Evolutionary conservation across 1,284 basidiomycete species (phyloP), one percentile per base, ranked within the genome.

Genomic region (Hemileccinum hortonii): DNA sequence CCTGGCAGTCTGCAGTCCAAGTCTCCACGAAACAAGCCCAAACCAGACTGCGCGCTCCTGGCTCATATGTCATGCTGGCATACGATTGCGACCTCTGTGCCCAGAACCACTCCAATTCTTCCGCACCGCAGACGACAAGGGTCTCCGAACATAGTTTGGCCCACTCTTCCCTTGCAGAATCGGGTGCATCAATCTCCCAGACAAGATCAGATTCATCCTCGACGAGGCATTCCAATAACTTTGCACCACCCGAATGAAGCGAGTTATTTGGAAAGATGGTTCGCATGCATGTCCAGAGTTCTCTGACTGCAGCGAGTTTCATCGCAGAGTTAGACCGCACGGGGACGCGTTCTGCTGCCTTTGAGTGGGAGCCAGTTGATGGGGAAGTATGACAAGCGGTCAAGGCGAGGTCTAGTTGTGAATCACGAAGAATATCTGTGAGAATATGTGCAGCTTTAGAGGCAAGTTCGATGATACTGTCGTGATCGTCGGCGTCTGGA

Each of bases 41-140:
- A 14, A 84, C 76, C 2, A 72, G 52, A 29, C 72, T 67, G n/a
- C 75, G 75, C 40, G 53, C 55, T 40, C 60, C 56, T 33, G 58
- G 55, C 44, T 63, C 65, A 26, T 56, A 67, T 22, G 58, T 24
- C 69, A 58, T 56, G 19, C 44, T 38, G 8, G 53, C 33, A 44
- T 57, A 45, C 18, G 63, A 59, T 22, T 48, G 50, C 18, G 57
- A 52, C 39, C 62, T 54, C 46, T 49, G 57, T 32, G 46, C 35
- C 84, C 84, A 88, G 67, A 87, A 88, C 22, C 65, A 70, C 44
- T 73, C 69, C 45, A 86, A 53, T 21, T 73, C 67, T n/a, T 76
- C 72, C 7, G 64, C 58, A 38, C 79, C 78, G 52, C 78, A 79
- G 9, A 74, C 63, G 8, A 72, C 59, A 36, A 80, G 58, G 2